Percentiles rank a stretch among this genome's conserved stretches.
These are phyloP conservation scores for Fusarium sp. DNA, from an alignment of 2,329 filamentous ascomycete species.

Conservation along the genomic window DNA sequence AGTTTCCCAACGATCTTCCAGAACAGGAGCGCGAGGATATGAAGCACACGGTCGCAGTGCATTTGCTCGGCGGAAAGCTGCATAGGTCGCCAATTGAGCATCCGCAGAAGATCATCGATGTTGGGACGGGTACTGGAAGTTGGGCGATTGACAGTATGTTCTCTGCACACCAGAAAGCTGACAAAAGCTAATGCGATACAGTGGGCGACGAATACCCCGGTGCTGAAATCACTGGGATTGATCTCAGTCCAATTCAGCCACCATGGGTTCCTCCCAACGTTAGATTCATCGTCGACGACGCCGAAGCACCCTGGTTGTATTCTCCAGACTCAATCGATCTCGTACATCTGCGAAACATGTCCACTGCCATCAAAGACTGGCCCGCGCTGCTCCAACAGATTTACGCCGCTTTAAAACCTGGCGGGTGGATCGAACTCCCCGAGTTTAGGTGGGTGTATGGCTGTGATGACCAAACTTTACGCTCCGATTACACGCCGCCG, in stretches of 20 bases:
- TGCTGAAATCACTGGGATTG: conserved; percentile 56
- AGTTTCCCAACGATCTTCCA: conserved; percentile 58
- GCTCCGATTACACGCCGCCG: conserved; percentile 44
- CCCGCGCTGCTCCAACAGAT: conserved; percentile 36
- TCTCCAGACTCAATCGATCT: conserved; percentile 44
- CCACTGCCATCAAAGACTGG: conserved; percentile 49
- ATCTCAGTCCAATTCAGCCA: conserved; percentile 56
- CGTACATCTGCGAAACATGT: conserved; percentile 54
- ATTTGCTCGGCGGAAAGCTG: conserved; percentile 53
- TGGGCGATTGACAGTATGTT: conserved; percentile 61
- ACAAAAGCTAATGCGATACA: conserved; percentile 1
- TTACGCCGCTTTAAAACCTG: conserved; percentile 53
- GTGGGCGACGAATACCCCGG: conserved; percentile 56
- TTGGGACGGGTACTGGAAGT: conserved; percentile 53
- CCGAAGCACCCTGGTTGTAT: conserved; percentile 50
- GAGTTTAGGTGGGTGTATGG: conserved; percentile 47
- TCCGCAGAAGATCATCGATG: conserved; percentile 55
- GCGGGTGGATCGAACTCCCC: conserved; percentile 61
- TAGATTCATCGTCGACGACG: conserved; percentile 55
- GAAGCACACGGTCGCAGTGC: conserved; percentile 56
- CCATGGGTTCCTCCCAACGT: conserved; percentile 58
- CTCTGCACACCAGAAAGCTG: background rate
- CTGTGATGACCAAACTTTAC: conserved; percentile 50
- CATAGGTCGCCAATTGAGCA: conserved; percentile 58
- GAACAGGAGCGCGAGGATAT: conserved; percentile 60